phyloP scores from a whole-genome alignment of 371 early-diverging fungal genomes.

The Mortierella polycephala region DNA sequence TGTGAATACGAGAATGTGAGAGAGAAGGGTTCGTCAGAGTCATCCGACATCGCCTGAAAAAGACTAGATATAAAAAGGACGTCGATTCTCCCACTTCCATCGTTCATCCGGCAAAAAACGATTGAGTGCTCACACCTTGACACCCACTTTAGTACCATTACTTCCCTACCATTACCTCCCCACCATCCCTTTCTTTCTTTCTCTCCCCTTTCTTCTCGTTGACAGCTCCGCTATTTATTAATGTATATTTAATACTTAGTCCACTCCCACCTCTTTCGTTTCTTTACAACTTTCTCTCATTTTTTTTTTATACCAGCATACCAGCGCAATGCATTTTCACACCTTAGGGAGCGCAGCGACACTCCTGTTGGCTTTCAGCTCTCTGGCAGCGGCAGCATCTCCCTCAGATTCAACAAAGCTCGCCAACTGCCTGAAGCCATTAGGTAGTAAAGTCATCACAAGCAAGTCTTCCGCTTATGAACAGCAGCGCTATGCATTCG shows the following conservation, averaged over 20 bases:
- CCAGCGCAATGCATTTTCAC: conserved; percentile 15
- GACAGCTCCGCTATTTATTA: too few species aligned
- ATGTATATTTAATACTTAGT: too few species aligned
- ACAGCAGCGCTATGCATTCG: conserved; percentile 37
- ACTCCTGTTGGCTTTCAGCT: conserved; percentile 22
- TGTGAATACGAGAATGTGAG: too few species aligned
- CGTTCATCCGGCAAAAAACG: too few species aligned
- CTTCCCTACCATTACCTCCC: background rate
- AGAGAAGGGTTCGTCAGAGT: too few species aligned
- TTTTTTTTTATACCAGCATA: background rate
- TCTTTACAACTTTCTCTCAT: background rate
- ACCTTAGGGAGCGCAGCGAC: conserved; percentile 17
- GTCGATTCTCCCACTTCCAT: too few species aligned
- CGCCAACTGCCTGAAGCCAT: conserved; percentile 16
- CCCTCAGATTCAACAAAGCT: conserved; percentile 8
- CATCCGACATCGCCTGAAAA: too few species aligned
- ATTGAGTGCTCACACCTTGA: too few species aligned
- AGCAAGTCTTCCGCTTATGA: conserved; percentile 8
- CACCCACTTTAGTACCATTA: background rate
- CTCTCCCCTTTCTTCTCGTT: background rate
- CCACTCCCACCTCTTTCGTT: background rate
- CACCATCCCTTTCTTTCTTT: conserved; percentile 1
- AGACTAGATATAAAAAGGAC: too few species aligned
- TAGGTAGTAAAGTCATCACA: conserved; percentile 33
- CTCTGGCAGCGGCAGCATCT: conserved; percentile 17